A percentile compares a stretch with the other conserved stretches of the same genome.
These are phyloP conservation scores for Haematococcus lacustris DNA, from an alignment of 139 green algal species.

Conservation along the genomic window DNA sequence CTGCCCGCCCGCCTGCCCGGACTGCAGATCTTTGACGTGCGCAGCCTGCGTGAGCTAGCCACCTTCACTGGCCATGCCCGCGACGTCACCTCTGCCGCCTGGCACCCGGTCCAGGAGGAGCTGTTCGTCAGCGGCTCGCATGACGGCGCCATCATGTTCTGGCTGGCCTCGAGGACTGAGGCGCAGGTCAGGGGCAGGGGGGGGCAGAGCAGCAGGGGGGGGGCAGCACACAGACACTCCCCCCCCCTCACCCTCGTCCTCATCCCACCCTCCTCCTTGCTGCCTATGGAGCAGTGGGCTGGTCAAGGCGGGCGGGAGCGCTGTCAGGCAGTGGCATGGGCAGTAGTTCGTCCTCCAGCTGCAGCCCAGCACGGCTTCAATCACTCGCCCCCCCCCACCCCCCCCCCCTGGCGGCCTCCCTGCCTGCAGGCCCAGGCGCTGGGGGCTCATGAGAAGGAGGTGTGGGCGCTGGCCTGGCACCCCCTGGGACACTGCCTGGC, in stretches of 20 bases:
- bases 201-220: slow-evolving; percentile 12
- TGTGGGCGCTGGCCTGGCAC: slow-evolving; percentile 77
- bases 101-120: slow-evolving; percentile 86
- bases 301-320: not conserved
- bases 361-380: not conserved
- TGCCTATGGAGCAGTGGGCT: not conserved
- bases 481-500: slow-evolving; percentile 78
- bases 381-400: not conserved
- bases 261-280: too few species aligned
- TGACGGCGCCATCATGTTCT: slow-evolving; percentile 74
- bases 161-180: slow-evolving; percentile 52
- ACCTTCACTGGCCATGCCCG: slow-evolving; percentile 66
- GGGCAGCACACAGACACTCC: not conserved
- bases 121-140: slow-evolving; percentile 58
- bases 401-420: not conserved
- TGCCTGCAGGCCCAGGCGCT: slow-evolving; percentile 41
- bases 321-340: not conserved
- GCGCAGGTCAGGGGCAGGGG: slow-evolving; percentile 34
- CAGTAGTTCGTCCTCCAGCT: not conserved
- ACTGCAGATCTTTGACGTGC: slow-evolving; percentile 63
- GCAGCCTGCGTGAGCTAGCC: slow-evolving; percentile 57
- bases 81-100: slow-evolving; percentile 70
- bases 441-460: slow-evolving; percentile 55
- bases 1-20: too few species aligned
- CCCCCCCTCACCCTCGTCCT: not conserved